A percentile compares a stretch with the other conserved stretches of the same genome.
These are phyloP conservation scores for Cruciata laevipes DNA, from an alignment of 257 asterid species.

Conservation along the genomic window DNA sequence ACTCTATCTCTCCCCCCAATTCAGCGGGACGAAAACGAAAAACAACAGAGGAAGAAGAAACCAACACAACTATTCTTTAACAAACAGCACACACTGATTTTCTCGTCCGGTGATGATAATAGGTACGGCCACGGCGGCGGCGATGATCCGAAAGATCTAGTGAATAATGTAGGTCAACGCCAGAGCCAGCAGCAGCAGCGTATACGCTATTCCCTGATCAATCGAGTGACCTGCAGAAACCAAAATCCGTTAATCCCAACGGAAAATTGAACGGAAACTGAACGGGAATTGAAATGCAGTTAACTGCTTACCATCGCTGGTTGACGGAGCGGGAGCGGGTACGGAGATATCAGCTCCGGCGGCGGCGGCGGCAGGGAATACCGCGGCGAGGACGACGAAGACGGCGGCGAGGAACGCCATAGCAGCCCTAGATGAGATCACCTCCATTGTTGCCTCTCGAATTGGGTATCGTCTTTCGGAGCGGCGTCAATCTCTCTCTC, in stretches of 20 bases:
- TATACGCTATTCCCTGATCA: slow-evolving; percentile 33
- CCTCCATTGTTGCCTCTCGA: slow-evolving; percentile 22
- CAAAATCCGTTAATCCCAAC: not conserved
- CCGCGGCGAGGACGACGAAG: slow-evolving; percentile 16
- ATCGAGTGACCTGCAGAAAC: slow-evolving; percentile 24
- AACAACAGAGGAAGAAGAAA: not conserved
- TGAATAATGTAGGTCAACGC: slow-evolving; percentile 27
- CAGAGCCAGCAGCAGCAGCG: slow-evolving; percentile 33
- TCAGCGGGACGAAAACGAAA: not conserved
- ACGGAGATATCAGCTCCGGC: slow-evolving; percentile 7
- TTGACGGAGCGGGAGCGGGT: slow-evolving; percentile 22
- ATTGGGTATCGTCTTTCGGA: not conserved
- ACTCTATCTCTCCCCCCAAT: not conserved
- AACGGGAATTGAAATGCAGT: not conserved
- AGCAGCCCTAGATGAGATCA: slow-evolving; percentile 5
- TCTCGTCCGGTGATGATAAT: not conserved
- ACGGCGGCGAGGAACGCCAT: slow-evolving; percentile 10
- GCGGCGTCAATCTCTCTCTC: not conserved
- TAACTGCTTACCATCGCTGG: slow-evolving; percentile 23
- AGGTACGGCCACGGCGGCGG: not conserved
- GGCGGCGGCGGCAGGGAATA: slow-evolving; percentile 12
- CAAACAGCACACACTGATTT: too few species aligned
- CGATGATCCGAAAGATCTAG: not conserved
- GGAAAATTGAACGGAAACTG: not conserved
- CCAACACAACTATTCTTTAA: not conserved